Evolutionary conservation across 208 protist genomes (phyloP).

Genomic region (Leishmania amazonensis): DNA sequence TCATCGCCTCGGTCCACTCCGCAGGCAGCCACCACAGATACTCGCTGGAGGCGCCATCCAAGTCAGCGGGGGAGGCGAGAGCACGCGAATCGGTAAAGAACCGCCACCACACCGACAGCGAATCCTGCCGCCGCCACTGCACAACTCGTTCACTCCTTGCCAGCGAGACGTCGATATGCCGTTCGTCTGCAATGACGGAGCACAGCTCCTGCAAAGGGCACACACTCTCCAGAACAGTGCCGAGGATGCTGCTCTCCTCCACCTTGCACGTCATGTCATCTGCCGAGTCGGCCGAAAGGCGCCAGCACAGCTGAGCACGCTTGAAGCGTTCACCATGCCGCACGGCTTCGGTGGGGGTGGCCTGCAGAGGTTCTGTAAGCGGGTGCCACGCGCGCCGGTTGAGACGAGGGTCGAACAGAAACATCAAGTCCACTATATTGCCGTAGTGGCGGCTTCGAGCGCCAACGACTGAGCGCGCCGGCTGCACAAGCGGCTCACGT

Average conservation of each 20-base stretch:
- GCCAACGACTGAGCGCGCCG: neutral
- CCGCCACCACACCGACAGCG: constrained; percentile 46
- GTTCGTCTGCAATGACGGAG: constrained; percentile 45
- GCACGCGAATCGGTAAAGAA: constrained; percentile 42
- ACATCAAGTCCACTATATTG: constrained; percentile 25
- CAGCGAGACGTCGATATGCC: constrained; percentile 48
- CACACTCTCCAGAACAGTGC: constrained; percentile 25
- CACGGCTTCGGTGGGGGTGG: neutral
- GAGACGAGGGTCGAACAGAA: constrained; percentile 23
- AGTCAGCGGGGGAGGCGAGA: constrained; percentile 2
- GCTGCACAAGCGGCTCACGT: neutral
- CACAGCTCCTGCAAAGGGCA: constrained; percentile 42
- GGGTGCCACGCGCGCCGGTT: constrained; percentile 30
- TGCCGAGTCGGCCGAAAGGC: constrained; percentile 21
- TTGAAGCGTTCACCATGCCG: constrained; percentile 1
- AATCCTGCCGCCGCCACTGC: constrained; percentile 30
- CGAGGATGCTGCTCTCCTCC: neutral
- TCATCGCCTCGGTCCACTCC: constrained; percentile 51
- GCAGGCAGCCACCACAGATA: constrained; percentile 46
- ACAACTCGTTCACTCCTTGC: constrained; percentile 36
- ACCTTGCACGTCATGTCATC: constrained; percentile 22
- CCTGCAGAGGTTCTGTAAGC: constrained; percentile 17
- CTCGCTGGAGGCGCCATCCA: neutral
- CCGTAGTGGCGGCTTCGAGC: constrained; percentile 16
- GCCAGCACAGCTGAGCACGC: constrained; percentile 24